These are phyloP conservation scores for Stephania cephalantha DNA, from an alignment of 164 flowering plant genomes.

Conservation along the genomic window DNA sequence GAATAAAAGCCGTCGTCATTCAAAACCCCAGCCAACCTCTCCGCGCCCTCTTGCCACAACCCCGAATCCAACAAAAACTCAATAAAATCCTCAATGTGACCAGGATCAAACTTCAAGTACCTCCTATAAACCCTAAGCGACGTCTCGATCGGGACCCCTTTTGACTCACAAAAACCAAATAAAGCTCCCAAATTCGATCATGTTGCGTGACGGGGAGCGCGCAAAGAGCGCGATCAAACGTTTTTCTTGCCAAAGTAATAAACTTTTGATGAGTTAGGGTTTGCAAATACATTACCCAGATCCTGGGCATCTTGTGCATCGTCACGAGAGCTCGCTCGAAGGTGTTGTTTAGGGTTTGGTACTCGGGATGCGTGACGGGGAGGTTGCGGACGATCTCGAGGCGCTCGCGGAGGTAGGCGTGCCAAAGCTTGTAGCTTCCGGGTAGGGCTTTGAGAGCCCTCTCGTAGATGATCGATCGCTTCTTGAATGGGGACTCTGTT, in stretches of 20 bases:
- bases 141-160: conserved; percentile 80
- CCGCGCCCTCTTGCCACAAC: conserved; percentile 85
- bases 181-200: conserved; percentile 79
- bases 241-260: conserved; percentile 48
- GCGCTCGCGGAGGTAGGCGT: conserved; percentile 84
- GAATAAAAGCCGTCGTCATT: conserved; percentile 76
- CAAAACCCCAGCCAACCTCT: conserved; percentile 81
- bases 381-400: conserved; percentile 54
- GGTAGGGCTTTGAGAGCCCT: conserved; percentile 86
- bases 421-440: conserved; percentile 93
- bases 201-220: conserved; percentile 95
- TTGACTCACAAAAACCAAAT: conserved; percentile 64
- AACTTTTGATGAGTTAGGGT: conserved; percentile 59
- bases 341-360: conserved; percentile 68
- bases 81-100: conserved; percentile 84
- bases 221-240: conserved; percentile 82
- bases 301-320: conserved; percentile 95
- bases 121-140: conserved; percentile 82
- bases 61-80: conserved; percentile 67
- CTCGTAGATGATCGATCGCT: conserved; percentile 69
- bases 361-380: conserved; percentile 52
- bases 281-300: conserved; percentile 82
- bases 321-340: conserved; percentile 88
- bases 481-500: conserved; percentile 50
- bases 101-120: conserved; percentile 87